Base-by-base conservation (phyloP, 805 yeast genomes). In the Clavispora phyllophila region DNA sequence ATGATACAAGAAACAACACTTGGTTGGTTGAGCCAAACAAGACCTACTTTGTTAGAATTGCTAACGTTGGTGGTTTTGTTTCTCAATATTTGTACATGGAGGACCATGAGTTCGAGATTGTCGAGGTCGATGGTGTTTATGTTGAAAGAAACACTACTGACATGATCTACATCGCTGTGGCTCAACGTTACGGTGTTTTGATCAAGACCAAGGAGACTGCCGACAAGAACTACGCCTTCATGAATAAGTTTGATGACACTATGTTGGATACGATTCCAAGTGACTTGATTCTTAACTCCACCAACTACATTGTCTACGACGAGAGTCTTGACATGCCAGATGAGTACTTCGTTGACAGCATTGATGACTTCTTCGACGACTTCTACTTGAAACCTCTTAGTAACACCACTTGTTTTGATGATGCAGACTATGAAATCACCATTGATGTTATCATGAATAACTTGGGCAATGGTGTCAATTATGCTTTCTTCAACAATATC, bases 401-500 rank as follows among this genome's bases (percentile, higher is more conserved):
- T 26, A 56, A 56, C 35, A 54, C 39, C n/a, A 80, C 75, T 44
- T 56, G 78, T 24, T 72, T 66, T 29, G 85, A 76, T 35, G 87
- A 84, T 19, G 81, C 90, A 12, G 95, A 87, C 60, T 72, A 75
- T 51, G 71, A 72, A 43, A 73, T 89, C 55, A 73, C 78, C n/a
- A 70, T 93, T 40, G 81, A 80, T 54, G 90, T 93, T 44, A 61
- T 65, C 22, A 89, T 93, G 97, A 82, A 84, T 62, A 87, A 87
- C 72, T 73, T 93, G 65, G 76, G 74, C 38, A 72, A 88, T 63
- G 99, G 99, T 71, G 73, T 83, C 49, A 89, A 89, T 71, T 93
- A 93, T 61, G 98, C 98, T n/a, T 85, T 91, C 70, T 88, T 91
- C 83, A 90, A 91, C 74, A 84, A 87, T 61, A 72, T 86, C 58